Evolutionary conservation across 2,329 filamentous ascomycete genomes (phyloP).

Genomic region (Dactylonectria estremocensis): DNA sequence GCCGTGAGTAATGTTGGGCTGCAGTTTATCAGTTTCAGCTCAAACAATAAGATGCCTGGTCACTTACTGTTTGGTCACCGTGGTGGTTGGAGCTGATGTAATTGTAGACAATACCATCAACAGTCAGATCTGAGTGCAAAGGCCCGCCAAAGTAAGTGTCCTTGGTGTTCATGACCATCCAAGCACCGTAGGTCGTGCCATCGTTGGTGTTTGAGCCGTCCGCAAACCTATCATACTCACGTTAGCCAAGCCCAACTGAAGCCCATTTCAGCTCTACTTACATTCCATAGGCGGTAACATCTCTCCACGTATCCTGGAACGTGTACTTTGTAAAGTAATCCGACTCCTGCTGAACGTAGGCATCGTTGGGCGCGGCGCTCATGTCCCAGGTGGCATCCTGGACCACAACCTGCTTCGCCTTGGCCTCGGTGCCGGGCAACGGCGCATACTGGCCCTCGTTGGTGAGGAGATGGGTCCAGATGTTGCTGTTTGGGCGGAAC

Average conservation of each 20-base stretch:
- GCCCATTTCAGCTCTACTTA: constrained; percentile 27
- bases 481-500: constrained; percentile 70
- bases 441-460: constrained; percentile 70
- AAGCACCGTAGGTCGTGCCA: constrained; percentile 70
- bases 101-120: constrained; percentile 77
- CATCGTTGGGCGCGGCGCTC: constrained; percentile 66
- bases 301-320: constrained; percentile 71
- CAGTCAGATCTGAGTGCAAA: constrained; percentile 73
- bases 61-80: constrained; percentile 66
- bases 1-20: constrained; percentile 74
- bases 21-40: constrained; percentile 17
- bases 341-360: constrained; percentile 69
- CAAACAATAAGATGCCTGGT: accelerated
- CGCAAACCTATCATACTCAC: constrained; percentile 43
- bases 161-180: constrained; percentile 76
- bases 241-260: constrained; percentile 17
- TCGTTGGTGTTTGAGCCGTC: constrained; percentile 61
- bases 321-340: constrained; percentile 79
- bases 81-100: constrained; percentile 76
- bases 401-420: constrained; percentile 63
- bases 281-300: constrained; percentile 71
- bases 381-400: constrained; percentile 77
- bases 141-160: constrained; percentile 76
- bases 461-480: constrained; percentile 76
- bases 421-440: constrained; percentile 53